Percentiles rank a stretch among this genome's conserved stretches.
phyloP scores from a whole-genome alignment of 2,329 filamentous ascomycete genomes.

The Hymenoscyphus salicellus region DNA sequence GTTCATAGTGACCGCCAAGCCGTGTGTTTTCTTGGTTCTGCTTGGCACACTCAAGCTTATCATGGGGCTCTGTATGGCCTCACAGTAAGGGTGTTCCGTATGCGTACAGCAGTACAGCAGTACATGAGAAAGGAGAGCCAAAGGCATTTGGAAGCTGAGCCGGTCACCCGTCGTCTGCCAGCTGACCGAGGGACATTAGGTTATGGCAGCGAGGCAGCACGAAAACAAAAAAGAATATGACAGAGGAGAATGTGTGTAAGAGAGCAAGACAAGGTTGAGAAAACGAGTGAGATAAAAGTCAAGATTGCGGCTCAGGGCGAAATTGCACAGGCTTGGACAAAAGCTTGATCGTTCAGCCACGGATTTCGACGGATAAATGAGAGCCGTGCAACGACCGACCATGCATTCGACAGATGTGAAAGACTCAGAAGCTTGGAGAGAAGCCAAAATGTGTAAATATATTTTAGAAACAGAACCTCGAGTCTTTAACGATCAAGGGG shows the following conservation, averaged over 20 bases:
- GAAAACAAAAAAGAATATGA: neutral
- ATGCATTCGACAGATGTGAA: neutral
- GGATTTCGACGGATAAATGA: neutral
- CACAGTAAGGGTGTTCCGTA: neutral
- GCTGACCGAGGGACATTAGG: too few relatives aligned
- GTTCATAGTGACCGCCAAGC: slow-evolving; percentile 6
- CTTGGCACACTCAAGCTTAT: slow-evolving; percentile 9
- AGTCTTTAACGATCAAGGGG: too few relatives aligned
- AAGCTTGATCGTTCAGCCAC: neutral
- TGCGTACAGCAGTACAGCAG: neutral
- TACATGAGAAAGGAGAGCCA: neutral
- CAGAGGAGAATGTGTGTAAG: neutral
- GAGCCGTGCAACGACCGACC: neutral
- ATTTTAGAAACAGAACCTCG: too few relatives aligned
- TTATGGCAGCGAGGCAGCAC: neutral
- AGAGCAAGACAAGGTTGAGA: neutral
- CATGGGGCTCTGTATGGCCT: neutral
- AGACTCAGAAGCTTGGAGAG: neutral
- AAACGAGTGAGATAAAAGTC: neutral
- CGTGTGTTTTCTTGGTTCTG: slow-evolving; percentile 4
- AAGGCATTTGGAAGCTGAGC: neutral
- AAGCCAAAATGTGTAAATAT: too few relatives aligned
- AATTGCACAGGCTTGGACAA: neutral
- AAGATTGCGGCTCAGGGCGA: neutral
- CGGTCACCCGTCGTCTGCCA: too few relatives aligned